Percentiles rank a stretch among this genome's conserved stretches.
Evolutionary conservation across 345 rosid genomes (phyloP).

Genomic region (Clarkia xantiana): DNA sequence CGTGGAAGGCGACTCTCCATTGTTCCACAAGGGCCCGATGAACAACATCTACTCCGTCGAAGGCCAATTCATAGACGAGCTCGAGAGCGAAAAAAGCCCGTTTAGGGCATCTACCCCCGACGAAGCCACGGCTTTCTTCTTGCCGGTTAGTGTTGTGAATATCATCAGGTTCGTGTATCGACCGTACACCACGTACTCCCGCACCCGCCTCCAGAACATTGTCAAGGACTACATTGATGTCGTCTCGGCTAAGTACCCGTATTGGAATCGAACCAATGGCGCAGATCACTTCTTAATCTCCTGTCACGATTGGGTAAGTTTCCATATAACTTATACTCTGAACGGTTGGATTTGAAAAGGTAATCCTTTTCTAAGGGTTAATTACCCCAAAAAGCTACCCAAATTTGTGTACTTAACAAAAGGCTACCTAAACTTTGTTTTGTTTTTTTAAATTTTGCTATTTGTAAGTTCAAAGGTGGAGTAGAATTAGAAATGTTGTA

Average conservation of each 20-base stretch:
- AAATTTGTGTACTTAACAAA: no score
- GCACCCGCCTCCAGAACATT: slow-evolving; percentile 31
- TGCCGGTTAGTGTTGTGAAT: slow-evolving; percentile 47
- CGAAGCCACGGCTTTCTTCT: slow-evolving; percentile 35
- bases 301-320: slow-evolving; percentile 64
- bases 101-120: slow-evolving; percentile 29
- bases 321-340: no score
- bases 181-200: slow-evolving; percentile 38
- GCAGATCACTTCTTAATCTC: slow-evolving; percentile 59
- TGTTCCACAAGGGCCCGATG: slow-evolving; percentile 51
- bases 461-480: no score
- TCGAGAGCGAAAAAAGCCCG: slow-evolving; percentile 25
- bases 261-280: slow-evolving; percentile 46
- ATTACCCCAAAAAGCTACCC: no score
- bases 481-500: no score
- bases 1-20: slow-evolving; percentile 52
- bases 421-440: no score
- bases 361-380: no score
- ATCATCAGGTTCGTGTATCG: slow-evolving; percentile 33
- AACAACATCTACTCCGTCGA: slow-evolving; percentile 47
- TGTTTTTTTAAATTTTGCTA: no score
- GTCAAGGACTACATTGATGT: slow-evolving; percentile 36
- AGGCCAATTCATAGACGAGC: slow-evolving; percentile 59
- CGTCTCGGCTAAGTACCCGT: slow-evolving; percentile 25
- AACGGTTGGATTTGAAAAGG: no score